Conservation (phyloP, 345 rosid genomes). For the Lepidium aucheri region DNA sequence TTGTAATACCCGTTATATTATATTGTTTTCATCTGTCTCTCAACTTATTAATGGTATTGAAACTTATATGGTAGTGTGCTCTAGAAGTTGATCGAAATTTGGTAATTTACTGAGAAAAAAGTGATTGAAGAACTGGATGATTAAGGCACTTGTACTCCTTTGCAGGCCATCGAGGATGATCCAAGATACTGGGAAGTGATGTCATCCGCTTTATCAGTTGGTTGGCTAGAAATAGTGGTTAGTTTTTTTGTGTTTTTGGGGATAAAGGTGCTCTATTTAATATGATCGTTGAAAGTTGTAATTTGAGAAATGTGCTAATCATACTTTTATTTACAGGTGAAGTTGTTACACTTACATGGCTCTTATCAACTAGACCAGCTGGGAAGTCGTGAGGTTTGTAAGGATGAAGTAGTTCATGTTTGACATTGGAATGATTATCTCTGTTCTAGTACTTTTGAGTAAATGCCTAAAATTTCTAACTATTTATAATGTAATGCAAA, state of each 20-base stretch:
- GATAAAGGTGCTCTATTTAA: background rate
- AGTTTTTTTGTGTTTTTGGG: conserved; percentile 11
- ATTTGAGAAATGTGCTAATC: background rate
- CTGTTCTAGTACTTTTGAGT: background rate
- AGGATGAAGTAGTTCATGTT: conserved; percentile 10
- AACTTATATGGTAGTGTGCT: background rate
- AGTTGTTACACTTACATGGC: conserved; percentile 76
- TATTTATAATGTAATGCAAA: conserved; percentile 6
- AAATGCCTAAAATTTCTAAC: background rate
- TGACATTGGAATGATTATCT: conserved; percentile 7
- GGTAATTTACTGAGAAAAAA: background rate
- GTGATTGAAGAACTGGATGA: background rate
- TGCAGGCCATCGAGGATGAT: conserved; percentile 72
- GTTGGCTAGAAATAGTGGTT: conserved; percentile 92
- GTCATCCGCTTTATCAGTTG: conserved; percentile 73
- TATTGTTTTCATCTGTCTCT: no score
- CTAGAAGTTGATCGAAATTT: background rate
- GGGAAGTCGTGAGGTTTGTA: conserved; percentile 75
- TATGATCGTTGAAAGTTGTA: background rate
- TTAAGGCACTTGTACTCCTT: background rate
- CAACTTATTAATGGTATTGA: background rate
- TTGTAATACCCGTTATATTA: background rate
- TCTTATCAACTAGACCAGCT: conserved; percentile 92
- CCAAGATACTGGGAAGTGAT: conserved; percentile 80
- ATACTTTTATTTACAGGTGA: conserved; percentile 49